Evolutionary conservation across 495 filamentous ascomycete genomes (phyloP).

Genomic region (Eremomyces bilateralis): DNA sequence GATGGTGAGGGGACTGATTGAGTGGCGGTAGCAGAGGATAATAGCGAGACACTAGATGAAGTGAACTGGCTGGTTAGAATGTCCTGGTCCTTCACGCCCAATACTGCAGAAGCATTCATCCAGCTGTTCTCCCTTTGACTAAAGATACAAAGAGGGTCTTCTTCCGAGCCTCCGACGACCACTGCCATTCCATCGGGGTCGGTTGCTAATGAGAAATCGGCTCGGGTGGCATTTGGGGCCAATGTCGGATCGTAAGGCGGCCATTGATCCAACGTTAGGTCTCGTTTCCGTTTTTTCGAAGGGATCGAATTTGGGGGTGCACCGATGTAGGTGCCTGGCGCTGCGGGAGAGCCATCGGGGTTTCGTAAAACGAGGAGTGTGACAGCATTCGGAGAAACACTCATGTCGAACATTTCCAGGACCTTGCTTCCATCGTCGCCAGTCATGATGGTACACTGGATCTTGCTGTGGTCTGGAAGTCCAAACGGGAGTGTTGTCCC

Average conservation of each 20-base stretch:
- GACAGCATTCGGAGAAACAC: conserved; percentile 53
- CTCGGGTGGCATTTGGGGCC: conserved; percentile 36
- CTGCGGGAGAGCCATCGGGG: conserved; percentile 21
- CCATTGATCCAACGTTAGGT: conserved; percentile 36
- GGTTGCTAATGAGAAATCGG: conserved; percentile 40
- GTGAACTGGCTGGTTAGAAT: conserved; percentile 15
- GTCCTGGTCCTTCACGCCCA: conserved; percentile 26
- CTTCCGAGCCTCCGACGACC: conserved; percentile 48
- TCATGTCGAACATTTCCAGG: conserved; percentile 65
- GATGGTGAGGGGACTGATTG: no score
- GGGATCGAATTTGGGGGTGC: conserved; percentile 7
- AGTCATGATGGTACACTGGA: conserved; percentile 40
- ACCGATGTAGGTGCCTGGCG: conserved; percentile 19
- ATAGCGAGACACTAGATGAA: conserved; percentile 17
- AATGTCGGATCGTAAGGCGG: conserved; percentile 56
- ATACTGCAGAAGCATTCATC: conserved; percentile 49
- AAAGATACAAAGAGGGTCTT: conserved; percentile 55
- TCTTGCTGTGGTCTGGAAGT: conserved; percentile 29
- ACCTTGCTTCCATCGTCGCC: conserved; percentile 63
- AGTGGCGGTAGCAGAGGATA: conserved; percentile 23
- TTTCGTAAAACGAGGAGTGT: conserved; percentile 37
- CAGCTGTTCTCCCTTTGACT: conserved; percentile 58
- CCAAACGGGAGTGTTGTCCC: conserved; percentile 34
- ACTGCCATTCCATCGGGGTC: conserved; percentile 41
- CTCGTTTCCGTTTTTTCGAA: conserved; percentile 22